Evolutionary conservation across 768 basidiomycete genomes (phyloP), one percentile per base, ranked within the genome.

Genomic region (Suillus luteus): DNA sequence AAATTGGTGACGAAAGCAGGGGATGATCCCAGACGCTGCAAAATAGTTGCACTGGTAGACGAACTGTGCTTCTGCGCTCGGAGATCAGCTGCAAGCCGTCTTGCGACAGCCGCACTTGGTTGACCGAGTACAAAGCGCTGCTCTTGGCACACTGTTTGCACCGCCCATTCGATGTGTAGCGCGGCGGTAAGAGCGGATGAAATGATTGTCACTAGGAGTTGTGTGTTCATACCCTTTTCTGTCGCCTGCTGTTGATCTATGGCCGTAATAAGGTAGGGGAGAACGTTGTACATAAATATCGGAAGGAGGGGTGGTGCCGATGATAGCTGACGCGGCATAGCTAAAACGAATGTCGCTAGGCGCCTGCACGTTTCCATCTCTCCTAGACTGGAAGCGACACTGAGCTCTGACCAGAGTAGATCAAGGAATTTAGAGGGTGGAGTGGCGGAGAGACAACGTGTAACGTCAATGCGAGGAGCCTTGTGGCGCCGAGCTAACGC

Each of bases 1-100:
- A 93, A 93, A 69, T 87, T 92, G 38, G 88, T 81, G 12, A 87
- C 83, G 71, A 93, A 91, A 0, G 86, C 79, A 61, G 85, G 83
- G 9, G 85, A 85, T 19, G 87, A 80, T 27, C 83, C 78, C 52
- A 93, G 73, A 52, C 86, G 81, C 68, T 91, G 86, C 40, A 85
- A 73, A 58, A 93, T 80, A 19, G 80, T 69, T 44, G 71, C 77
- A 61, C 84, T 83, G n/a, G 84, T 84, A 52, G 75, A 75, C 1
- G 76, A 77, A 66, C 83, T 85, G 10, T 71, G 66, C 65, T 81
- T 85, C 62, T 81, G 82, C 48, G 77, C 73, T 17, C 84, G 83
- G 52, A 93, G 75, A 71, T 89, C 86, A n/a, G 73, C 71, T 0
- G 87, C 86, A n/a, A 93, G 75, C 59, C 85, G 82, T 55, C 88